Percentiles rank a stretch among this genome's conserved stretches.
phyloP scores from a whole-genome alignment of 2,329 filamentous ascomycete species.

The Metarhizium album region DNA sequence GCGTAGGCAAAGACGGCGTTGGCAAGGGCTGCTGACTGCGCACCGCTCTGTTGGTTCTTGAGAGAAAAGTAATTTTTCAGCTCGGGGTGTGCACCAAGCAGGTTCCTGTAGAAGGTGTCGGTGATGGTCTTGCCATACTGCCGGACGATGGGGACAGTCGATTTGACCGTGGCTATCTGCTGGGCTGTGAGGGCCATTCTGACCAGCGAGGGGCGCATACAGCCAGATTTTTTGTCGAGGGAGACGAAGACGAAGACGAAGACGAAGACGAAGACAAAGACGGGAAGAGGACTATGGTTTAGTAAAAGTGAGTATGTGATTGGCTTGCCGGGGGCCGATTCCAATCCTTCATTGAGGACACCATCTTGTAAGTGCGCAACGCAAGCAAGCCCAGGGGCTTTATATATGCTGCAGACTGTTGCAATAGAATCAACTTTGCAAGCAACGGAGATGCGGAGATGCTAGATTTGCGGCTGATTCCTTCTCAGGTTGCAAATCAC shows the following conservation, averaged over 20 bases:
- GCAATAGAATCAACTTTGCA: not conserved
- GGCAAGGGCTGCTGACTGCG: constrained; percentile 61
- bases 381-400: not conserved
- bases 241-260: too few relatives aligned
- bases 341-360: too few relatives aligned
- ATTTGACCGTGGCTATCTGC: constrained; percentile 63
- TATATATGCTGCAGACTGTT: too few relatives aligned
- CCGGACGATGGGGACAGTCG: constrained; percentile 62
- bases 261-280: too few relatives aligned
- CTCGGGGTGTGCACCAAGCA: constrained; percentile 52
- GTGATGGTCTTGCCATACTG: constrained; percentile 61
- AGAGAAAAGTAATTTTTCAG: constrained; percentile 63
- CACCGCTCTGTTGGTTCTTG: constrained; percentile 55
- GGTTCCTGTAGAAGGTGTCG: constrained; percentile 58
- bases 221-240: too few relatives aligned
- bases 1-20: constrained; percentile 63
- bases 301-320: not conserved
- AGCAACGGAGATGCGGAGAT: constrained; percentile 4
- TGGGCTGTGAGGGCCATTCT: constrained; percentile 44
- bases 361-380: too few relatives aligned
- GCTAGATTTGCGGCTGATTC: not conserved
- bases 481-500: not conserved
- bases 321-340: not conserved
- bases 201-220: not conserved
- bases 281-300: not conserved